These are phyloP conservation scores for Dendrobium officinale DNA, from an alignment of 106 monocot species.

Conservation along the genomic window DNA sequence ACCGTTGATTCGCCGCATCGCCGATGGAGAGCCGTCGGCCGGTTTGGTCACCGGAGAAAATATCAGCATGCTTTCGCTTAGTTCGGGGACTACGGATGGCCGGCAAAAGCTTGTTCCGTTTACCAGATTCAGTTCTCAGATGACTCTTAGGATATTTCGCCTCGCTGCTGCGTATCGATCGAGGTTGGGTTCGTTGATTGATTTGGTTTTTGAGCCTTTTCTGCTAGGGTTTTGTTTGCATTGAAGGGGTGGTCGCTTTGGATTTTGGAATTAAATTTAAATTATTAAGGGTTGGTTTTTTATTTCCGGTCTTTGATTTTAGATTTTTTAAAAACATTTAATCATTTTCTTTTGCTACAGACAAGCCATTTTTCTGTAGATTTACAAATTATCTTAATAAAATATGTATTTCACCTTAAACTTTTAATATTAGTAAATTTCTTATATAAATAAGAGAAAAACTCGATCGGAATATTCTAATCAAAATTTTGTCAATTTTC, in stretches of 20 bases:
- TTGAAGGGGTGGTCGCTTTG: too few species aligned
- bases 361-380: neutral
- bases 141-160: slow-evolving; percentile 45
- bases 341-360: neutral
- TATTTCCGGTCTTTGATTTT: neutral
- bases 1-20: slow-evolving; percentile 55
- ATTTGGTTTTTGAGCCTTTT: neutral
- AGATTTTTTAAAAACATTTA: neutral
- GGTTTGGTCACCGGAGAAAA: slow-evolving; percentile 29
- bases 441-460: too few species aligned
- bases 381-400: too few species aligned
- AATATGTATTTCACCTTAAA: too few species aligned
- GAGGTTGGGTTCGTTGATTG: slow-evolving; percentile 16
- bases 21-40: slow-evolving; percentile 33
- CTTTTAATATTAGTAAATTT: too few species aligned
- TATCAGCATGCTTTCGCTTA: slow-evolving; percentile 54
- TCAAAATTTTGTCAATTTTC: too few species aligned
- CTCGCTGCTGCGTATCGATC: slow-evolving; percentile 48
- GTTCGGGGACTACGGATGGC: slow-evolving; percentile 59
- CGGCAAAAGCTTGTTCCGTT: slow-evolving; percentile 45
- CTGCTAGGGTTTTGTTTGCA: neutral
- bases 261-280: neutral
- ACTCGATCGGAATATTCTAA: too few species aligned
- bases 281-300: neutral
- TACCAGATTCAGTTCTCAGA: slow-evolving; percentile 36